Base-by-base conservation (phyloP, 202 grass and related monocot species). In the Schoenoplectus tabernaemontani region DNA sequence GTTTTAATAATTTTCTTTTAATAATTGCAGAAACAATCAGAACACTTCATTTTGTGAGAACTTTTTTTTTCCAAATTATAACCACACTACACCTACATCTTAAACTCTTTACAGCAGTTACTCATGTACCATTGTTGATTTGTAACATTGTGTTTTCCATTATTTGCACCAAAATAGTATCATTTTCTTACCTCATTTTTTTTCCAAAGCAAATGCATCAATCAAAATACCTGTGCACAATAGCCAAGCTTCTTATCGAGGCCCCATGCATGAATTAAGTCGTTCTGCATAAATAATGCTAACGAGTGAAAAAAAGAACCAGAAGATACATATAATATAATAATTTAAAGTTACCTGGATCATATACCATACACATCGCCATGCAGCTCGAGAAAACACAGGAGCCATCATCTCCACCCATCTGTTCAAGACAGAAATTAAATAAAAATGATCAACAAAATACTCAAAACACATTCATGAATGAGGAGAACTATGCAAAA, bases 371-470 rank as follows among this genome's bases (percentile, higher is more conserved):
- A 83, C 81, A 81, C 95, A 97, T 11, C 84, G 82, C 95, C 95
- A 97, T 16, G 95, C 89, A 75, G 84, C 70, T 37, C 84, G 86
- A 22, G 93, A 97, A 88, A 97, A 93, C 42, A 97, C 91, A 15
- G 93, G 91, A 76, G 89, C 95, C 94, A 97, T 97, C 89, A 97
- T 93, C 82, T 97, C 94, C 78, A 97, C 91, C 94, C 94, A 97
- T 62, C 88, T 90, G 82, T 47, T 80, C 43, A 64, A 32, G 44
- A 19, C 4, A 23, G 0, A 48, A 10, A 11, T 46, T 26, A 34
- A 56, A 59, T 62, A 30, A 42, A 59, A 54, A 6, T 53, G 17
- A 59, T 77, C 56, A 62, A 78, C 7, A 22, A 73, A 48, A 41
- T n/a, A 72, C 5, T 23, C 9, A 7, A 6, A 54, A 76, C 22